Conservation (phyloP, 768 basidiomycete genomes). For the Mycena epipterygia region DNA sequence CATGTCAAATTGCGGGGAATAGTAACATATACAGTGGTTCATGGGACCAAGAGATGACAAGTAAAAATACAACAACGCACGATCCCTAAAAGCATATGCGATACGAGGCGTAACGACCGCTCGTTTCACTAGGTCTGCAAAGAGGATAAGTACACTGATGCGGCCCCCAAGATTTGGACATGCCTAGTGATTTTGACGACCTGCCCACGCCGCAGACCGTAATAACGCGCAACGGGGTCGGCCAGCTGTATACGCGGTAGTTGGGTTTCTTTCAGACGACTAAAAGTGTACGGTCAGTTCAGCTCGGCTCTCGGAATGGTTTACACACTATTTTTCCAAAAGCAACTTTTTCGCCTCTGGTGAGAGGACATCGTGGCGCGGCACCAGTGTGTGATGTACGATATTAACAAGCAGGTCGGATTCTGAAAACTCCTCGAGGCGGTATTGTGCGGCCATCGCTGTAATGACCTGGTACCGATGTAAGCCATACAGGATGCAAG, state of each 20-base stretch:
- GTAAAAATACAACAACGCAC: neutral
- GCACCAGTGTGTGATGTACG: conserved; percentile 95
- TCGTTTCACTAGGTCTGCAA: conserved; percentile 83
- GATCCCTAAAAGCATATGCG: conserved; percentile 84
- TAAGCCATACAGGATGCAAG: conserved; percentile 25
- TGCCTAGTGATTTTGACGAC: conserved; percentile 99
- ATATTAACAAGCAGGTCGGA: conserved; percentile 98
- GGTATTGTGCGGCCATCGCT: conserved; percentile 88
- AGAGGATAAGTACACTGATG: too few relatives aligned
- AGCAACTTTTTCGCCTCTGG: conserved; percentile 89
- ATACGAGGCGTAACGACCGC: conserved; percentile 93
- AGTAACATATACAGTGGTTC: neutral
- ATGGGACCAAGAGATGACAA: neutral
- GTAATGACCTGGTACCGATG: conserved; percentile 79
- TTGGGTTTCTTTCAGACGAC: conserved; percentile 98
- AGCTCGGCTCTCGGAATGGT: conserved; percentile 15
- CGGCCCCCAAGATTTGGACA: conserved; percentile 97
- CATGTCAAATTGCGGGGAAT: neutral
- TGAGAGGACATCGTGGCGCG: conserved; percentile 89
- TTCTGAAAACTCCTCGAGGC: conserved; percentile 96
- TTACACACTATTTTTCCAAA: conserved; percentile 91
- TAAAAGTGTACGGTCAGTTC: conserved; percentile 48
- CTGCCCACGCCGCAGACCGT: conserved; percentile 94
- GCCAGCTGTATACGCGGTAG: conserved; percentile 96
- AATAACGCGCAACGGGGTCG: conserved; percentile 99